Conservation (phyloP, 2,329 filamentous ascomycete species). For the Fusarium paranaense region DNA sequence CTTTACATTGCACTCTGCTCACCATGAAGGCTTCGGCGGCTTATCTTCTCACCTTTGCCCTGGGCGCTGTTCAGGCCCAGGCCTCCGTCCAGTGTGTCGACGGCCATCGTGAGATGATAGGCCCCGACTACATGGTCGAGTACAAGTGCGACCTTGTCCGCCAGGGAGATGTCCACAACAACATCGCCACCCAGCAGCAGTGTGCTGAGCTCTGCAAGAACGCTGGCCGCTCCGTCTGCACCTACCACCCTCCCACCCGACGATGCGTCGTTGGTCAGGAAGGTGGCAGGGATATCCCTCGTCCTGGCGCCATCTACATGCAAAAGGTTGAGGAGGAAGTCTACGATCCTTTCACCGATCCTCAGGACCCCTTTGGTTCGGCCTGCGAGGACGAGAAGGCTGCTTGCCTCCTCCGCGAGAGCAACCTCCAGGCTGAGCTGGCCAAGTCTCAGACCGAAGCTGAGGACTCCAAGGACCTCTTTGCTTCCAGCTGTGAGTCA, state of each 20-base stretch:
- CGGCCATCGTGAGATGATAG: not conserved
- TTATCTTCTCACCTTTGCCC: not conserved
- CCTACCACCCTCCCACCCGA: not conserved
- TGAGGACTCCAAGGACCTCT: not conserved
- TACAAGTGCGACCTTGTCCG: not conserved
- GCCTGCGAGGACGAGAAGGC: not conserved
- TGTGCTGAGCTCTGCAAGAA: not conserved
- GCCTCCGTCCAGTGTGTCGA: not conserved
- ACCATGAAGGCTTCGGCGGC: not conserved
- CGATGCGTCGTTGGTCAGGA: not conserved
- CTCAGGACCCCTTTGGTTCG: not conserved
- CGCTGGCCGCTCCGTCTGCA: not conserved
- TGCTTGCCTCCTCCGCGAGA: not conserved
- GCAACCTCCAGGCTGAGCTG: not conserved
- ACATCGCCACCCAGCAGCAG: not conserved
- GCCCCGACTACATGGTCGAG: not conserved
- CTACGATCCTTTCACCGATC: not conserved
- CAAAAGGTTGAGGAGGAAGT: not conserved
- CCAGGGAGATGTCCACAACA: not conserved
- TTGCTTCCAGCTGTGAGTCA: not conserved
- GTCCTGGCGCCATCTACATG: not conserved
- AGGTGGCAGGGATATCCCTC: not conserved
- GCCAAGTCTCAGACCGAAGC: not conserved
- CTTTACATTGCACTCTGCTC: not conserved
- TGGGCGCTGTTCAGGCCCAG: accelerated